These are phyloP conservation scores for Globisporangium radiosum DNA, from an alignment of 352 stramenopile genomes.

Conservation along the genomic window DNA sequence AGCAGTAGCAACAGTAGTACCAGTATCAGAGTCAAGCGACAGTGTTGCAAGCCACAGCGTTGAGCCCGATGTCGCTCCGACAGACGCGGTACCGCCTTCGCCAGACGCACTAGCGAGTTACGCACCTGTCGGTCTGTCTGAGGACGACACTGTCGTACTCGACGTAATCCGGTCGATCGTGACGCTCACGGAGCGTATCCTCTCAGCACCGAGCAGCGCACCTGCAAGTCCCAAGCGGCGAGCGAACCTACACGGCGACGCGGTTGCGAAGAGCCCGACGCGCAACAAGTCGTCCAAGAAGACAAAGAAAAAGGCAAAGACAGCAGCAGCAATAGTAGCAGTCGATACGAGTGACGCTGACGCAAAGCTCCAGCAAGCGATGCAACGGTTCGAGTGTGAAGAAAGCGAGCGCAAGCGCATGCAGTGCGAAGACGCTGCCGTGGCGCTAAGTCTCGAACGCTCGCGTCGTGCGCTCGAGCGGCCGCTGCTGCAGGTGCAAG, in stretches of 20 bases:
- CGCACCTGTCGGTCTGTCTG: not conserved
- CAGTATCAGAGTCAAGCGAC: not conserved
- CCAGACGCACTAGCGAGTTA: not conserved
- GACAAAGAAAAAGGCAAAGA: slow-evolving; percentile 8
- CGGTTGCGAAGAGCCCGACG: not conserved
- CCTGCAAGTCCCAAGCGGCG: not conserved
- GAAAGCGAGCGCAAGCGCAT: slow-evolving; percentile 38
- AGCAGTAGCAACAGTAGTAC: not conserved
- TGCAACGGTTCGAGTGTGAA: slow-evolving; percentile 40
- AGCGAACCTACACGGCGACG: slow-evolving; percentile 1
- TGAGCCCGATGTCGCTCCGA: not conserved
- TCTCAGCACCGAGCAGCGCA: not conserved
- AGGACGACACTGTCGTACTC: slow-evolving; percentile 11
- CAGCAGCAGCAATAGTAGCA: not conserved
- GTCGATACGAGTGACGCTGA: slow-evolving; percentile 2
- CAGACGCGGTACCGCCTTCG: not conserved
- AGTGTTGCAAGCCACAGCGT: not conserved
- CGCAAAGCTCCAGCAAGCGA: slow-evolving; percentile 9
- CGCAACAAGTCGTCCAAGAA: not conserved
- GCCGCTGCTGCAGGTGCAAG: slow-evolving; percentile 37
- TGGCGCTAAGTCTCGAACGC: slow-evolving; percentile 45
- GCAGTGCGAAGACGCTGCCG: slow-evolving; percentile 33
- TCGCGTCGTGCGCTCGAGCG: slow-evolving; percentile 30
- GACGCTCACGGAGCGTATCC: slow-evolving; percentile 12
- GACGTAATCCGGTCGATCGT: slow-evolving; percentile 14